Evolutionary conservation across 306 rosid genomes (phyloP).

Genomic region (Inga leiocalycina): DNA sequence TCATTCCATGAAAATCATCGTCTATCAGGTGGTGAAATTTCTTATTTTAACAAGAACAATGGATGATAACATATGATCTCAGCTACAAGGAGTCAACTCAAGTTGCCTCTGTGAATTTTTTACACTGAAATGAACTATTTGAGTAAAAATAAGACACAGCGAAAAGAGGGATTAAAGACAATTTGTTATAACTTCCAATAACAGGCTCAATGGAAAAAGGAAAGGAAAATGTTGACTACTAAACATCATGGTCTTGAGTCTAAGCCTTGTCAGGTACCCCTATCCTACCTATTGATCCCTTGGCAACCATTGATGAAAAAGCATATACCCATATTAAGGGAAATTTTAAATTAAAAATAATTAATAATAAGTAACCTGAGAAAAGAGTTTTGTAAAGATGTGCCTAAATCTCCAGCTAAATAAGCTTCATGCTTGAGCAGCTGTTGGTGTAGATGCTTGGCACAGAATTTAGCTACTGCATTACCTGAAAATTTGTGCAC

Average conservation of each 20-base stretch:
- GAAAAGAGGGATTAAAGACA: conserved; percentile 26
- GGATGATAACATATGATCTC: not conserved
- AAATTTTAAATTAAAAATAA: conserved; percentile 24
- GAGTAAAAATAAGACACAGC: conserved; percentile 11
- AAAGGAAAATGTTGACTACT: conserved; percentile 21
- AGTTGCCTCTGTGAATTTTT: not conserved
- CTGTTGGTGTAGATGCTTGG: conserved; percentile 87
- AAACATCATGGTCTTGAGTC: conserved; percentile 24
- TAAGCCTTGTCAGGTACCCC: conserved; percentile 24
- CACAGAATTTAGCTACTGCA: conserved; percentile 94
- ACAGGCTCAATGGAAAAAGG: conserved; percentile 10
- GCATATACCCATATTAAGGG: conserved; percentile 29
- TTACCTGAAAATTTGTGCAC: conserved; percentile 64
- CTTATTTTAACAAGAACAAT: conserved; percentile 15
- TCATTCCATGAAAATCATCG: conserved; percentile 11
- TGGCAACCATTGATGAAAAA: conserved; percentile 18
- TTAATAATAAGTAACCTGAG: conserved; percentile 63
- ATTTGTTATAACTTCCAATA: conserved; percentile 19
- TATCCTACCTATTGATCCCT: conserved; percentile 30
- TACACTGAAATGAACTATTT: conserved; percentile 21
- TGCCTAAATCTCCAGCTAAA: conserved; percentile 76
- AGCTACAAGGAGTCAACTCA: not conserved
- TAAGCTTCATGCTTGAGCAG: conserved; percentile 76
- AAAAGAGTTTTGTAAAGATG: conserved; percentile 69
- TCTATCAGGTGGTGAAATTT: conserved; percentile 7